A percentile compares a stretch with the other conserved stretches of the same genome.
These are phyloP conservation scores for Brettanomyces bruxellensis DNA, from an alignment of 805 yeast genomes.

Conservation along the genomic window DNA sequence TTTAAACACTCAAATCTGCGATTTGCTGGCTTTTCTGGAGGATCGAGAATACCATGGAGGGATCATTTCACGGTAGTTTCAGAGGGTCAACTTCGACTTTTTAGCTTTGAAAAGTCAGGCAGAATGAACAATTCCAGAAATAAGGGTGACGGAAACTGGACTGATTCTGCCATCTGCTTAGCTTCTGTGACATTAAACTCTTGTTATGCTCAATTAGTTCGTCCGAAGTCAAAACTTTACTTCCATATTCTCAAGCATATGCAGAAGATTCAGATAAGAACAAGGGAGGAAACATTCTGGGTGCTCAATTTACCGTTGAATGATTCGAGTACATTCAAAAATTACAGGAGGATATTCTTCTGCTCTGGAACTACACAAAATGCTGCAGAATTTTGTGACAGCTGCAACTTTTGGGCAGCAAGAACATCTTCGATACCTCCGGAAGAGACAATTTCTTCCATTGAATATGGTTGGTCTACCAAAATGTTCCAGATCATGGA, in stretches of 20 bases:
- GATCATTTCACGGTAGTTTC: constrained; percentile 59
- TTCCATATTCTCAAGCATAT: constrained; percentile 16
- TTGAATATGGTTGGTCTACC: constrained; percentile 78
- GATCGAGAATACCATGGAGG: constrained; percentile 24
- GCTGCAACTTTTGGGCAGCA: constrained; percentile 89
- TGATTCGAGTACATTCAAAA: constrained; percentile 18
- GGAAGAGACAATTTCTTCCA: constrained; percentile 62
- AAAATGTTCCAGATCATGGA: constrained; percentile 9
- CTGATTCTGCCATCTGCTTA: constrained; percentile 49
- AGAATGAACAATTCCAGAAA: constrained; percentile 5
- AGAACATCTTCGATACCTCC: constrained; percentile 74
- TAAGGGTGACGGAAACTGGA: constrained; percentile 55
- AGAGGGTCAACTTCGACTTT: constrained; percentile 54
- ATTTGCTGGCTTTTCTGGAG: neutral
- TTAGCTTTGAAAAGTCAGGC: constrained; percentile 32
- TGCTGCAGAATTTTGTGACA: constrained; percentile 61
- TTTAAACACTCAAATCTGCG: neutral
- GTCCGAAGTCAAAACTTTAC: constrained; percentile 20
- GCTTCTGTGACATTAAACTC: constrained; percentile 46
- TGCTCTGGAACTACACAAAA: constrained; percentile 58
- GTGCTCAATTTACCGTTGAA: constrained; percentile 45
- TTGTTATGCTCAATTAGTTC: constrained; percentile 38
- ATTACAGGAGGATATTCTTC: constrained; percentile 39
- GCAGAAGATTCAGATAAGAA: constrained; percentile 11
- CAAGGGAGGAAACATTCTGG: constrained; percentile 38